Evolutionary conservation across 2,329 filamentous ascomycete species (phyloP), one percentile per base, ranked within the genome.

Genomic region (Fusarium sp.): DNA sequence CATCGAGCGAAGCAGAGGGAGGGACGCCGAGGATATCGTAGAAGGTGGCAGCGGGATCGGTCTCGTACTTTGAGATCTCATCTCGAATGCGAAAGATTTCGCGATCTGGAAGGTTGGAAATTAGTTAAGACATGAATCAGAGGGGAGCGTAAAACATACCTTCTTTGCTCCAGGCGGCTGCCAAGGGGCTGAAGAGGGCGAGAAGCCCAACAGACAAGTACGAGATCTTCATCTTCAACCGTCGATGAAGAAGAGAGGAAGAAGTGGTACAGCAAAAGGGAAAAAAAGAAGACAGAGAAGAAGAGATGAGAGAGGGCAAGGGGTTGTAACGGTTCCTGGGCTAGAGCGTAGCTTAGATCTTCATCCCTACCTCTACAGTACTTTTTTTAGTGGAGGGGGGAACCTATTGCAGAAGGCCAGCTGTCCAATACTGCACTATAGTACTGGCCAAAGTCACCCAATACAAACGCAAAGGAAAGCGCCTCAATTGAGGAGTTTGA

Each of bases 71-170:
- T 47, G 89, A 84, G 62, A 99, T 89, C 81, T 98, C 96, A 84
- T 98, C 94, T 79, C 92, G 92, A 70, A 99, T 88, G 77, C 94
- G 93, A 86, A 99, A 99, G 85, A 99, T 98, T 84, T 99, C 96
- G 80, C 97, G 94, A 84, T 99, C 96, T 97, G 78, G 33, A 50
- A 36, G 14, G 8, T 22, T 39, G 33, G 56, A 38, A n/a, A 17
- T 63, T 36, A 52, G 70, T 75, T 47, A 66, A 56, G 50, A 45
- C 39, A 46, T 58, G 46, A 54, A 55, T 15, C 44, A 54, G 60
- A 47, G 14, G 15, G 25, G 12, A 38, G 14, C 27, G 36, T 53
- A 22, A 53, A 35, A 81, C 85, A 75, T 83, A 93, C 93, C 93
- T 88, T 97, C 94, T 83, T 96, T 96, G 63, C 90, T 90, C 94